These are phyloP conservation scores for Dipodascopsis tothii DNA, from an alignment of 805 yeast species.

Conservation along the genomic window DNA sequence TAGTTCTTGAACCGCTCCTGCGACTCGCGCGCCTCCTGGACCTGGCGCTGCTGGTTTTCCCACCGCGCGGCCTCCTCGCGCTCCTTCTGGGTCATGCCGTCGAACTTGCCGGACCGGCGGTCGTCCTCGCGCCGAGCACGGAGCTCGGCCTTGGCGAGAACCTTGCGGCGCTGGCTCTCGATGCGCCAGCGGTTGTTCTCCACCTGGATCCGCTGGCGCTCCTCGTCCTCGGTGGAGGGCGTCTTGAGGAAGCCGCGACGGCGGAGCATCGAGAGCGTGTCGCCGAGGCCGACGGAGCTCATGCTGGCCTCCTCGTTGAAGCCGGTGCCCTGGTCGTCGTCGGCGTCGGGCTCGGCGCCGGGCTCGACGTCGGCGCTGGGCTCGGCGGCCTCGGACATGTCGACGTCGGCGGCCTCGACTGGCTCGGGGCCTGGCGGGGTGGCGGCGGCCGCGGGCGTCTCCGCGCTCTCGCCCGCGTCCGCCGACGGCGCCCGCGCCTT, in stretches of 20 bases:
- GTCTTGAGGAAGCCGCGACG: conserved; percentile 28
- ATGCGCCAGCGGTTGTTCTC: conserved; percentile 23
- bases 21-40: conserved; percentile 30
- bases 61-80: conserved; percentile 30
- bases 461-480: conserved; percentile 8
- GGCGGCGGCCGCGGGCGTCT: conserved; percentile 1
- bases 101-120: conserved; percentile 24
- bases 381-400: conserved; percentile 2
- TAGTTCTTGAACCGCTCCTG: conserved; percentile 33
- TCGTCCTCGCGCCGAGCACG: conserved; percentile 23
- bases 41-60: conserved; percentile 26
- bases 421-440: conserved; percentile 2
- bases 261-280: conserved; percentile 33
- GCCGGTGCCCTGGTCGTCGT: conserved; percentile 13
- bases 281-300: conserved; percentile 33
- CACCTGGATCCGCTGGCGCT: conserved; percentile 20
- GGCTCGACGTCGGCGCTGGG: conserved; percentile 9
- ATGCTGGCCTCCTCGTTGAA: conserved; percentile 22
- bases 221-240: conserved; percentile 23
- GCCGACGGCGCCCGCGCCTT: conserved; percentile 1
- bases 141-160: conserved; percentile 18
- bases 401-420: neutral
- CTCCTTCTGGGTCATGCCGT: conserved; percentile 29
- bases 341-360: conserved; percentile 11
- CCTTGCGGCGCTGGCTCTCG: conserved; percentile 23